Evolutionary conservation across 2,329 filamentous ascomycete species (phyloP), one percentile per base, ranked within the genome.

Genomic region (Monosporascus sp.): DNA sequence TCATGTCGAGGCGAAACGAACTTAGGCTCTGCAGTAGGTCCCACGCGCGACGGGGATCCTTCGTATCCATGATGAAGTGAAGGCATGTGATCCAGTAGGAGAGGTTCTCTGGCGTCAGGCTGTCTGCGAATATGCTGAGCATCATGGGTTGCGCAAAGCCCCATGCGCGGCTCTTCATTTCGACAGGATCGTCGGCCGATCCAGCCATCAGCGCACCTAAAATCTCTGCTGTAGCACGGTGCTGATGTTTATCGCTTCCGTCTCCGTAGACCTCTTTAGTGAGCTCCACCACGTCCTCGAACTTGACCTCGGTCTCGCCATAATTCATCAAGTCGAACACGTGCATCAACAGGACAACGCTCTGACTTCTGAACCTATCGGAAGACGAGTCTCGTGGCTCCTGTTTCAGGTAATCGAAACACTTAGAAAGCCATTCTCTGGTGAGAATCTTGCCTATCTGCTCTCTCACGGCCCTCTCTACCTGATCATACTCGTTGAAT

Each of bases 201-300:
- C 89, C 90, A 17, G 86, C 85, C 25, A 99, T 77, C 63, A 99
- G 72, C 5, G 90, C 92, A 15, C 89, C 91, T 49, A 99, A 76
- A 52, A 99, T 97, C 72, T 99, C 94, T 0, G 94, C 84, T 2
- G 94, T 96, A 17, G 94, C 94, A 50, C 94, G 89, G 69, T 99
- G 94, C 68, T 99, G 93, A 69, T 99, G 94, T 72, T 97, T 97
- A 68, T 99, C 94, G 63, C 86, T 94, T 9, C 95, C 94, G 69
- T 99, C 93, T 15, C 87, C 93, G 65, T 90, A 97, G 0, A 95
- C 85, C 2, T 83, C 82, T 54, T 81, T 76, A 5, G 89, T 83
- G 55, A 97, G 78, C 61, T 92, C 86, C 66, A 93, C 88, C 68
- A 99, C 86, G 52, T 99, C 94, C 6, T 93, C 85, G 62, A 97